Evolutionary conservation across 192 early-diverging fungal genomes (phyloP).

Genomic region (Lunasporangiospora selenospora): DNA sequence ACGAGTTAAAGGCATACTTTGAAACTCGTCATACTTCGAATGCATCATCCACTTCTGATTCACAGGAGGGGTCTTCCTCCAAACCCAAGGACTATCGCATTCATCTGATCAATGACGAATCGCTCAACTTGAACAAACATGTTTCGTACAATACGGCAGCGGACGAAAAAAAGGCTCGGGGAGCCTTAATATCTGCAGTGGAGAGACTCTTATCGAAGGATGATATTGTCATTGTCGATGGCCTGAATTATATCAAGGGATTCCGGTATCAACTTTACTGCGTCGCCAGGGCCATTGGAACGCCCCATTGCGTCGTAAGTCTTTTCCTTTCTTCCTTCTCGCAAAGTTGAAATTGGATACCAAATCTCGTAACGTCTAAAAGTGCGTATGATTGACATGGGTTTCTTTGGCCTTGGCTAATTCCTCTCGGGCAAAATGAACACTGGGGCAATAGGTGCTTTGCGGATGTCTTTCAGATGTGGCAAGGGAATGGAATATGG

Average conservation of each 20-base stretch:
- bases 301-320: conserved; percentile 84
- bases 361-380: too few species aligned
- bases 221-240: conserved; percentile 90
- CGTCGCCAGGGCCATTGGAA: conserved; percentile 81
- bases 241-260: conserved; percentile 99
- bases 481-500: conserved; percentile 32
- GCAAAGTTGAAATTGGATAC: too few species aligned
- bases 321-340: too few species aligned
- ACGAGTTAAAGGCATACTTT: conserved; percentile 68
- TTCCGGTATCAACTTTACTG: conserved; percentile 97
- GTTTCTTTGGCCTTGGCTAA: too few species aligned
- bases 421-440: too few species aligned
- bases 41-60: conserved; percentile 44
- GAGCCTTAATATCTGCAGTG: conserved; percentile 85
- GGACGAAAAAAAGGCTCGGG: conserved; percentile 93
- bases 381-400: too few species aligned
- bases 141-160: conserved; percentile 46
- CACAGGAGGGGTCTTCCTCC: too few species aligned
- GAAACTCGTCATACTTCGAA: conserved; percentile 48
- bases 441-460: conserved; percentile 24
- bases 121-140: conserved; percentile 27
- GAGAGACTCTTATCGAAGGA: conserved; percentile 85
- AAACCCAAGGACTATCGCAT: conserved; percentile 54
- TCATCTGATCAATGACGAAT: conserved; percentile 83
- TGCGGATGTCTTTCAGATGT: conserved; percentile 32